Conservation (phyloP, 768 basidiomycete genomes). For the Cantharellus anzutake region DNA sequence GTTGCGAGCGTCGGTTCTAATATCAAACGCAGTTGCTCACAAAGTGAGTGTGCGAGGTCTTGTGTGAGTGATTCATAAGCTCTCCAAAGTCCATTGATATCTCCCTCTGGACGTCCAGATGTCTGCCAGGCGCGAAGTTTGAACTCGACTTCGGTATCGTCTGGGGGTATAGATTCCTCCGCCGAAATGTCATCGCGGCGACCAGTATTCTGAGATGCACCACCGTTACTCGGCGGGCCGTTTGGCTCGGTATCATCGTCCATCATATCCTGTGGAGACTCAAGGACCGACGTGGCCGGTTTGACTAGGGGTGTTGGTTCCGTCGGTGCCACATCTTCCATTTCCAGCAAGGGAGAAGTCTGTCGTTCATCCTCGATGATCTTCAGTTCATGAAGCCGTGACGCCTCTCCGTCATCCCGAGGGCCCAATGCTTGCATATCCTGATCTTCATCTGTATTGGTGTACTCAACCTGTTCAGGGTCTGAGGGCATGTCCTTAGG, state of each 20-base stretch:
- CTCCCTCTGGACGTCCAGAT: constrained; percentile 32
- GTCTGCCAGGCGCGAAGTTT: constrained; percentile 43
- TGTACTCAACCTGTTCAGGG: constrained; percentile 42
- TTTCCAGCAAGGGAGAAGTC: neutral
- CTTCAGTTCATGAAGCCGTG: constrained; percentile 63
- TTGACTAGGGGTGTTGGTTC: neutral
- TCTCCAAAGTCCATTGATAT: constrained; percentile 71
- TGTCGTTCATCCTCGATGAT: constrained; percentile 18
- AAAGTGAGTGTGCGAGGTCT: constrained; percentile 76
- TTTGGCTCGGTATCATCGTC: constrained; percentile 7
- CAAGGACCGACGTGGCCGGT: neutral
- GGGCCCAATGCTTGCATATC: constrained; percentile 83
- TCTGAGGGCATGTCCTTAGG: constrained; percentile 8
- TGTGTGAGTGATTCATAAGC: constrained; percentile 80
- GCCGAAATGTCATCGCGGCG: neutral
- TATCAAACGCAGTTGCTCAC: constrained; percentile 92
- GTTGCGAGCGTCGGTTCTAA: constrained; percentile 90
- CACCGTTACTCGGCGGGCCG: neutral
- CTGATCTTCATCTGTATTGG: constrained; percentile 42
- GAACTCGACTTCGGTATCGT: constrained; percentile 24
- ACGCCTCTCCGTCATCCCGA: constrained; percentile 57
- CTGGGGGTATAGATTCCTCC: neutral
- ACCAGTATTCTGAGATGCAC: too few species aligned
- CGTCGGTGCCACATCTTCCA: neutral
- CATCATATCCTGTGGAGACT: too few species aligned